Base-by-base conservation (phyloP, 805 yeast species). In the Torulaspora franciscae region DNA sequence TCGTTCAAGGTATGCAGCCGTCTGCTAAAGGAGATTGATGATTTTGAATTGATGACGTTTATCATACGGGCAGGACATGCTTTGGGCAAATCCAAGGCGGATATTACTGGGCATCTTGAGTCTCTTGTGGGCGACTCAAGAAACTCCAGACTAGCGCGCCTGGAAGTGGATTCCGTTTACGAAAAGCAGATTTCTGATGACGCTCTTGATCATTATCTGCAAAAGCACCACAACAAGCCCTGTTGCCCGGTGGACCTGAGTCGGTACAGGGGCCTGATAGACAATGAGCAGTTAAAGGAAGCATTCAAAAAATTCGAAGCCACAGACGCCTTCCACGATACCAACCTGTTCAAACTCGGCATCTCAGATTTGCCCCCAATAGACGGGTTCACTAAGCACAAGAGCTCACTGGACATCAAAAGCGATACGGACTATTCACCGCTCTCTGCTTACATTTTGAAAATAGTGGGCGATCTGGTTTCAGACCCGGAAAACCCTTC, bases 341-440 rank as follows among this genome's bases (percentile, higher is more conserved):
- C 65, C 59, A 48, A 70, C 66, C n/a, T 48, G 57, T n/a, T 51
- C 65, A 22, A 61, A 57, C 36, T 59, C 36, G 32, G 52, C 44
- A 2, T 47, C 56, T 1, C 51, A 66, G 10, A 45, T 40, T 1
- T 35, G 47, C 3, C 45, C 47, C 2, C 62, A 53, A 3, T 76
- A n/a, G 38, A 44, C 0, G 65, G 66, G 24, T 82, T 74, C 58
- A 62, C 66, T 11, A 51, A 59, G 11, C 70, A 73, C 44, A 67
- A 63, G 46, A 61, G 55, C 13, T 59, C 70, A 29, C 62, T 74
- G 37, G 38, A 56, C 23, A 50, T 51, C 5, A 76, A 77, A 57
- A 67, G 71, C 38, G 73, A 71, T 43, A 83, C 83, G 32, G 96
- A 89, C 59, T 84, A 83, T 59, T 83, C 81, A 50, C 60, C 79